A percentile compares a stretch with the other conserved stretches of the same genome.
Conservation (phyloP, 768 basidiomycete genomes). For the Hydnomerulius pinastri region DNA sequence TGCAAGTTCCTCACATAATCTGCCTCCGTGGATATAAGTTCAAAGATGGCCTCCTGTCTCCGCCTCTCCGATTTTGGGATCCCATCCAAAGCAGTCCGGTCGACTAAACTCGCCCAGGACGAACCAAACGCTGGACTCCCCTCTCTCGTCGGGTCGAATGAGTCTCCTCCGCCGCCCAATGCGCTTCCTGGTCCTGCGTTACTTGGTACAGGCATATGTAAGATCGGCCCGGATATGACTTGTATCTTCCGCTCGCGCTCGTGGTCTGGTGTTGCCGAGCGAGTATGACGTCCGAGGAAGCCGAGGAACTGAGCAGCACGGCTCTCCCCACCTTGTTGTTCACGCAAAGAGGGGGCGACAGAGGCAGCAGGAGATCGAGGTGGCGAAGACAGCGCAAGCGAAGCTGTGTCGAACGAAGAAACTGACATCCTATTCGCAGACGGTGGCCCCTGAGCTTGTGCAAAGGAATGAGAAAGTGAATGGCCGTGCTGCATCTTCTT, state of each 20-base stretch:
- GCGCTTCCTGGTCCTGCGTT: not conserved
- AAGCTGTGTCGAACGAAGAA: conserved; percentile 54
- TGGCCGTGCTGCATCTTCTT: conserved; percentile 47
- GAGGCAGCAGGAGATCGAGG: conserved; percentile 39
- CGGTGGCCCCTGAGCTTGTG: conserved; percentile 1
- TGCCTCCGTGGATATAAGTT: conserved; percentile 88
- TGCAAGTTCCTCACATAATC: conserved; percentile 92
- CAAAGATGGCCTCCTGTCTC: conserved; percentile 95
- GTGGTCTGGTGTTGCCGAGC: conserved; percentile 48
- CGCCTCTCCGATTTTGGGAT: conserved; percentile 79
- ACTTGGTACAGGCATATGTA: conserved; percentile 34
- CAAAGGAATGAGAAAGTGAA: conserved; percentile 3
- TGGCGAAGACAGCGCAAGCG: conserved; percentile 37
- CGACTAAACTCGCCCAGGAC: conserved; percentile 94
- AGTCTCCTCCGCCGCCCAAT: not conserved
- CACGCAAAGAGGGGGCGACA: conserved; percentile 30
- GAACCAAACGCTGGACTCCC: conserved; percentile 62
- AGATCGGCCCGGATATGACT: conserved; percentile 71
- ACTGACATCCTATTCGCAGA: conserved; percentile 55
- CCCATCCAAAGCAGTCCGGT: conserved; percentile 78
- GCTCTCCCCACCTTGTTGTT: conserved; percentile 35
- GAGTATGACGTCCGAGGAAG: conserved; percentile 55
- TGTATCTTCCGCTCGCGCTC: conserved; percentile 49
- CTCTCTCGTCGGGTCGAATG: conserved; percentile 36
- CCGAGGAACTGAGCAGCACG: conserved; percentile 54